A percentile compares a stretch with the other conserved stretches of the same genome.
phyloP scores from a whole-genome alignment of 805 yeast genomes.

The Kuraishia ogatae region DNA sequence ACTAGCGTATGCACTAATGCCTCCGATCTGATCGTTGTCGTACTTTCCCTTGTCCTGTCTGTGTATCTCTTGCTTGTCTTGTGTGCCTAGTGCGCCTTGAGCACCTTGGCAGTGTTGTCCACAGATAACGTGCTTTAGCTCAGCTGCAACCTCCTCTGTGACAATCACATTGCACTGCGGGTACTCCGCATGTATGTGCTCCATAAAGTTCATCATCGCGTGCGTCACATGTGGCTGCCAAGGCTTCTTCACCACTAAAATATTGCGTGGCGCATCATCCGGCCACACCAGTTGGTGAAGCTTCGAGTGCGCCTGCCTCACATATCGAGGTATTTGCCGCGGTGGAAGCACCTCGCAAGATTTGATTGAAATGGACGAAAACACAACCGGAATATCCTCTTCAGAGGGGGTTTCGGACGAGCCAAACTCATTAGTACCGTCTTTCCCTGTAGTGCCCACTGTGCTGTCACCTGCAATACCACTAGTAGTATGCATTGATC shows the following conservation, averaged over 20 bases:
- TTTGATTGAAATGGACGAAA: background rate
- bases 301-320: slow-evolving; percentile 48
- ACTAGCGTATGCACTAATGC: too few species aligned
- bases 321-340: slow-evolving; percentile 38
- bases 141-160: slow-evolving; percentile 66
- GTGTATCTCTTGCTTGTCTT: too few species aligned
- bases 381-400: too few species aligned
- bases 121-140: slow-evolving; percentile 27
- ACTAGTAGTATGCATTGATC: too few species aligned
- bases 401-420: too few species aligned
- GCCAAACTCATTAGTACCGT: too few species aligned
- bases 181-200: slow-evolving; percentile 49
- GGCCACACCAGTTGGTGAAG: slow-evolving; percentile 59
- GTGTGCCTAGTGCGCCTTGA: too few species aligned
- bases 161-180: slow-evolving; percentile 75
- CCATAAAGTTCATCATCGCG: slow-evolving; percentile 60
- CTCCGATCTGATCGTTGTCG: too few species aligned
- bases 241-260: slow-evolving; percentile 80
- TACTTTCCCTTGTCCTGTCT: too few species aligned
- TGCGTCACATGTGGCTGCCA: slow-evolving; percentile 55
- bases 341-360: background rate
- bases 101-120: too few species aligned
- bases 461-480: too few species aligned
- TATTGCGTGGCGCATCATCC: slow-evolving; percentile 58
- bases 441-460: too few species aligned